Conservation (phyloP, 176 grass and related monocot species). For the Musa beccarii region DNA sequence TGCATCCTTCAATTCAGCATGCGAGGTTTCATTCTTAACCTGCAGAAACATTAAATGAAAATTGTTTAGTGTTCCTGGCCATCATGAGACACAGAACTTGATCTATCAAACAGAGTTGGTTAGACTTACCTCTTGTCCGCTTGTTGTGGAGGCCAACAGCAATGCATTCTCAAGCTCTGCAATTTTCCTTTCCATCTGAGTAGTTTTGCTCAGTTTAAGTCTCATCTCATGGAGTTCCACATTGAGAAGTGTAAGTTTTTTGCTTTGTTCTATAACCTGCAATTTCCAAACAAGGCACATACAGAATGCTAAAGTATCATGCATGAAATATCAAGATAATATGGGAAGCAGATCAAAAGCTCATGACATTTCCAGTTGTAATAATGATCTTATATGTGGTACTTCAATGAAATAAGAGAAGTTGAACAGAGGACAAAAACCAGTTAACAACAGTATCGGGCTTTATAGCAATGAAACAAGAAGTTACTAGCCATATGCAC, state of each 20-base stretch:
- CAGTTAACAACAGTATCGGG: no score
- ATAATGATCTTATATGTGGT: neutral
- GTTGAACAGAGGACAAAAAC: neutral
- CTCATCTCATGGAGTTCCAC: constrained; percentile 48
- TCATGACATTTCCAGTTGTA: neutral
- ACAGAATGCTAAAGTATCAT: neutral
- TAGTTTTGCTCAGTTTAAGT: constrained; percentile 39
- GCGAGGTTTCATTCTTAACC: constrained; percentile 26
- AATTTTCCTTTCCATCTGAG: constrained; percentile 71
- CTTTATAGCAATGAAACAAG: no score
- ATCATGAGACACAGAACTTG: neutral
- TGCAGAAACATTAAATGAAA: constrained; percentile 32
- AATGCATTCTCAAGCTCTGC: constrained; percentile 72
- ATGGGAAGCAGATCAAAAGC: neutral
- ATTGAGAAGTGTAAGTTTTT: constrained; percentile 38
- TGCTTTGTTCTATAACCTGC: constrained; percentile 44
- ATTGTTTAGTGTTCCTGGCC: neutral
- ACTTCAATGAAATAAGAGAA: neutral
- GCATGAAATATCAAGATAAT: neutral
- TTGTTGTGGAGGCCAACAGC: constrained; percentile 36
- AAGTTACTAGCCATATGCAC: no score
- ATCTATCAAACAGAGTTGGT: constrained; percentile 1
- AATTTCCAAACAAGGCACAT: constrained; percentile 20
- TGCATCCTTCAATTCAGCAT: constrained; percentile 6
- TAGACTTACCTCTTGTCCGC: constrained; percentile 26